Evolutionary conservation across 148 eudicot species (phyloP), one percentile per base, ranked within the genome.

Genomic region (Mesembryanthemum crystallinum): DNA sequence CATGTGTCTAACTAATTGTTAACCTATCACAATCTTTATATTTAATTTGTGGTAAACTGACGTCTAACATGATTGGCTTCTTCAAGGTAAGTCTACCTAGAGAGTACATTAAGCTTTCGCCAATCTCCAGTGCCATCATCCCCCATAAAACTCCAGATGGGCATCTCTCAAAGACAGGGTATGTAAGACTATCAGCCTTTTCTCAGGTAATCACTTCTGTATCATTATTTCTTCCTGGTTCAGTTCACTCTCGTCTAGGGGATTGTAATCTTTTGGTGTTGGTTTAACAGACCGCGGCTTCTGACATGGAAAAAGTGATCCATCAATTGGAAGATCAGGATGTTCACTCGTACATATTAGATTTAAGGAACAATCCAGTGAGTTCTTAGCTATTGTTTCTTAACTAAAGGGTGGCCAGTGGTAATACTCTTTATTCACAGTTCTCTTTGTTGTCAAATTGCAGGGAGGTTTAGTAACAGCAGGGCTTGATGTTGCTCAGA

Each of bases 391-490:
- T 57, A 57, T n/a, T 5, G 5, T 2, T 33, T 29, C 4, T 25
- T 1, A 21, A 51, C 24, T 4, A 70, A 20, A 43, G 5, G n/a
- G 1, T 32, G 25, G 28, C 27, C 27, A 30, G 45, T 25, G 18
- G 1, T 65, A 33, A 58, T 35, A 6, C 11, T 3, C 3, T 2
- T 0, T 43, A 45, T 32, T 30, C 28, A 33, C 45, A 28, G 55
- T 25, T 51, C 3, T 72, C 18, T 47, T 65, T 37, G 17, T 39
- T 57, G 23, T 13, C 13, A 17, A 24, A 39, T 21, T 72, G 73
- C 83, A 94, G 98, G 98, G 98, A 47, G 98, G 98, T 45, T 76
- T 94, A 78, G 98, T 94, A 14, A 92, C 76, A 85, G 92, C 97
- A 75, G 97, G 98, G 51, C 91, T 94, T 49, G 98, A 94, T 82